Evolutionary conservation across 78 protist species (phyloP).

Genomic region (Cyanophora paradoxa): DNA sequence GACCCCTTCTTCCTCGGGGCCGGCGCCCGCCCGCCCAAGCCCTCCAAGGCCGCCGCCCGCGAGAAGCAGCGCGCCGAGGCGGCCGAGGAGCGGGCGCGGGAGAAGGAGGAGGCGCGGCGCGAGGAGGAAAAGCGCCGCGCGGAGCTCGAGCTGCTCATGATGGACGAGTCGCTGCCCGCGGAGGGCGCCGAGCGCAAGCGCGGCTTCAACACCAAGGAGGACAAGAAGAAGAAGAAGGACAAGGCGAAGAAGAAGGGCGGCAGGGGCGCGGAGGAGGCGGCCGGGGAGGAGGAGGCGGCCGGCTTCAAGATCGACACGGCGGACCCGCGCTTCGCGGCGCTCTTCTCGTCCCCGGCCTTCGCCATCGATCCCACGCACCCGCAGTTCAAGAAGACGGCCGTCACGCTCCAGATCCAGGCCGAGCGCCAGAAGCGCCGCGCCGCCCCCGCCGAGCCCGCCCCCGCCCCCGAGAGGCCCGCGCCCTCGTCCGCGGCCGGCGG

Average conservation of each 20-base stretch:
- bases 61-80: background rate
- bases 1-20: no score
- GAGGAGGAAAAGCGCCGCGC: background rate
- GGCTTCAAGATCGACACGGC: conserved; percentile 34
- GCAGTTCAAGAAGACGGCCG: conserved; percentile 32
- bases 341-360: conserved; percentile 20
- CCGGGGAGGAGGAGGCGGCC: conserved; percentile 6
- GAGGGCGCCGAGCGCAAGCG: background rate
- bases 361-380: conserved; percentile 65
- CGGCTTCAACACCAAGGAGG: background rate
- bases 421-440: no score
- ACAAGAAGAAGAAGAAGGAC: background rate
- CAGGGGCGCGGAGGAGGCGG: background rate
- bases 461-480: no score
- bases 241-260: conserved; percentile 9
- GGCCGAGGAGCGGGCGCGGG: no score
- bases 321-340: conserved; percentile 30
- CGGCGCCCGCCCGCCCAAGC: background rate
- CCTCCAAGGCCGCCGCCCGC: background rate
- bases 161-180: conserved; percentile 40
- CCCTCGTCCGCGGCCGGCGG: no score
- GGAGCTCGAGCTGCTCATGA: conserved; percentile 49
- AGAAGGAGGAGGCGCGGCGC: background rate
- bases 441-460: no score
- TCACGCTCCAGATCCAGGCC: no score